Conservation (phyloP, 257 asterid species). For the Cordia subcordata region DNA sequence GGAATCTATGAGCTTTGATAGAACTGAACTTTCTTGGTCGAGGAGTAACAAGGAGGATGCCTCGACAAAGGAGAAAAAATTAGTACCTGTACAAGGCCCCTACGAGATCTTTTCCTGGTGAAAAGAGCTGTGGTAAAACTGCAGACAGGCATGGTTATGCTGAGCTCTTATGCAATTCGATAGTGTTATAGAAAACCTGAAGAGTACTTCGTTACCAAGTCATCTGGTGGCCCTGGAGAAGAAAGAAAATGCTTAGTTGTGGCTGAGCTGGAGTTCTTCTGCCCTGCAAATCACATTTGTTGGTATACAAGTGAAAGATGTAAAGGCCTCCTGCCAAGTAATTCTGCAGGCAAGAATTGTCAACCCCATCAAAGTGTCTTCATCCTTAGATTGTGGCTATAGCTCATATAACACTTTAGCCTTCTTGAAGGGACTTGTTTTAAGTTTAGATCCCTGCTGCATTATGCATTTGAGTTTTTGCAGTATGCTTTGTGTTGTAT, state of each 20-base stretch:
- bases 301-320: neutral
- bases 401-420: neutral
- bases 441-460: neutral
- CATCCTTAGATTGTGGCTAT: neutral
- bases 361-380: neutral
- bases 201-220: no score
- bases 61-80: no score
- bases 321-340: neutral
- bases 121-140: no score
- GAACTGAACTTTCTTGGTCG: slow-evolving; percentile 1
- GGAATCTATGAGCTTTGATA: neutral
- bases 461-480: neutral
- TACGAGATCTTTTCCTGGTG: no score
- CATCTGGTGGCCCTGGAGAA: no score
- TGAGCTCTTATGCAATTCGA: neutral
- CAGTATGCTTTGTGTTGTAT: neutral
- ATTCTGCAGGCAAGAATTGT: neutral
- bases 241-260: no score
- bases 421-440: neutral
- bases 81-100: no score
- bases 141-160: no score
- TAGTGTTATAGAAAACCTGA: neutral
- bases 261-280: no score
- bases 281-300: no score
- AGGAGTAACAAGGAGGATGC: no score